Evolutionary conservation across 768 basidiomycete genomes (phyloP), one percentile per base, ranked within the genome.

Genomic region (Xanthoconium purpureum): DNA sequence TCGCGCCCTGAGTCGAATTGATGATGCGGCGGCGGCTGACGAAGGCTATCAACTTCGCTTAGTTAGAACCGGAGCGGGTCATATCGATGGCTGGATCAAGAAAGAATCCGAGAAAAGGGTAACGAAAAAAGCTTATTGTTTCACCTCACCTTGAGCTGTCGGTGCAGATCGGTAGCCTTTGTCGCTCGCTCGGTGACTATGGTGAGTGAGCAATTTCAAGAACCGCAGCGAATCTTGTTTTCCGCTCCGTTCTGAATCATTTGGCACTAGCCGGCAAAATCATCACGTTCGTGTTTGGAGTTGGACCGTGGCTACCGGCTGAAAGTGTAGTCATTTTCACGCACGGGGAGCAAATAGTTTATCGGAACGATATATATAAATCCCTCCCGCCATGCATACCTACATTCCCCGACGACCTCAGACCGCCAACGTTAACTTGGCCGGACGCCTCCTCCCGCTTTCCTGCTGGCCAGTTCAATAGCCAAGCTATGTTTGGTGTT

Each of bases 291-390:
- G 48, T 54, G 64, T 50, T 51, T 62, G 48, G 60, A 48, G 38
- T 40, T 45, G 52, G 42, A 56, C 59, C 57, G 67, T 66, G 63
- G 52, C 61, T 62, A 56, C 62, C 62, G 61, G 63, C 58, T 54
- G 57, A 53, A 56, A 37, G 54, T 52, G 55, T 54, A 60, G 57
- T 55, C 55, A 59, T 57, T 56, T 67, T 56, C 59, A 55, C 57
- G 47, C 53, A 37, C 52, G 52, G 57, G 53, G 46, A 48, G 42
- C 45, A 51, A 52, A 53, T 45, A 57, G 38, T 55, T 55, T 59
- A 62, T 67, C 66, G 59, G 61, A 63, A 60, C 49, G 54, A 58
- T 57, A 53, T 73, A 71, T 69, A 73, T 63, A 71, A 71, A 39
- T 43, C 47, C 58, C 46, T 37, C 20, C 40, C 44, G 30, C 33